Percentiles rank a stretch among this genome's conserved stretches.
These are phyloP conservation scores for Termitomyces sp. DNA, from an alignment of 768 basidiomycete genomes.

Conservation along the genomic window DNA sequence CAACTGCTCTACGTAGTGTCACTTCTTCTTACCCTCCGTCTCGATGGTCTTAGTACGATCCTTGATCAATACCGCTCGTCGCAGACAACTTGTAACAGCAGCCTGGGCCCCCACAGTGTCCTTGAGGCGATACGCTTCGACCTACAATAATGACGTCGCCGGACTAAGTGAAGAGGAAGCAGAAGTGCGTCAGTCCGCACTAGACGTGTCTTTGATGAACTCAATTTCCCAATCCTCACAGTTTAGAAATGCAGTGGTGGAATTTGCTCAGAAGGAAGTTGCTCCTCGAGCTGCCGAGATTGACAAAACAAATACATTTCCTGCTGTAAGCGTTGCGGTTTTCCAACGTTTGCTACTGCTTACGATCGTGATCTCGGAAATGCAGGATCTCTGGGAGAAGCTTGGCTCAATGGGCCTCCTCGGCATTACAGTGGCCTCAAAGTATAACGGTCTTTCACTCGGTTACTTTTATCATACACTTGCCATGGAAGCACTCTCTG, in stretches of 20 bases:
- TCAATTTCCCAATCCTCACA: conserved; percentile 24
- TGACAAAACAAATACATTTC: conserved; percentile 82
- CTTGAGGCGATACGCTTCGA: conserved; percentile 41
- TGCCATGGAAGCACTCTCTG: conserved; percentile 93
- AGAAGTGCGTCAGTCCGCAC: conserved; percentile 51
- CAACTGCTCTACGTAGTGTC: too few relatives aligned
- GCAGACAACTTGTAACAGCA: background rate
- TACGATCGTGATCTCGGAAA: conserved; percentile 8
- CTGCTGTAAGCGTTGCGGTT: conserved; percentile 44
- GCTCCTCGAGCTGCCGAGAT: conserved; percentile 85
- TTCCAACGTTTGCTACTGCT: background rate
- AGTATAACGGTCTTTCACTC: conserved; percentile 79
- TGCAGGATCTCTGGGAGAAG: conserved; percentile 83
- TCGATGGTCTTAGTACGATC: conserved; percentile 16
- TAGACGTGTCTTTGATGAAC: background rate
- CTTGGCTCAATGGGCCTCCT: conserved; percentile 91
- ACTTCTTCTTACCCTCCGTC: background rate
- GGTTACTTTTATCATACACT: conserved; percentile 88
- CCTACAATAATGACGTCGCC: conserved; percentile 70
- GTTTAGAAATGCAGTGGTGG: conserved; percentile 78
- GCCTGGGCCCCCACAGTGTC: conserved; percentile 2
- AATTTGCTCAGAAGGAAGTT: conserved; percentile 82
- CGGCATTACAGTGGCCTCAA: conserved; percentile 77
- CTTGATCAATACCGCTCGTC: conserved; percentile 2
- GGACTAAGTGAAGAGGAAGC: conserved; percentile 78